Conservation (phyloP, 2,329 filamentous ascomycete species). For the Neonectria sp. region DNA sequence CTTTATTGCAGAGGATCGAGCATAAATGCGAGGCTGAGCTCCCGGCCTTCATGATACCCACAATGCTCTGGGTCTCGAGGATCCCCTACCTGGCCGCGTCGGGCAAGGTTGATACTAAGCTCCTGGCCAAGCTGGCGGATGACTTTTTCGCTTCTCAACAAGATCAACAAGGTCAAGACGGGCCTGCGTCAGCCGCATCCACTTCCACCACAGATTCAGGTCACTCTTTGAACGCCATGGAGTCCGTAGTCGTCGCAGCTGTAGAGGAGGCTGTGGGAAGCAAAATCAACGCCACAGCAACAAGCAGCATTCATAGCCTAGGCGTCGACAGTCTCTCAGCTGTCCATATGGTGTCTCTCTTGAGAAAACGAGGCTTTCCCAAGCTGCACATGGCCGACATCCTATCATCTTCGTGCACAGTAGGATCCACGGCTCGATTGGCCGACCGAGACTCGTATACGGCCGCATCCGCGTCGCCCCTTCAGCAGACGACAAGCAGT, state of each 20-base stretch:
- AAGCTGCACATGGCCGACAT: slow-evolving; percentile 20
- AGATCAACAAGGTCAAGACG: not conserved
- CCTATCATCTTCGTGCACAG: not conserved
- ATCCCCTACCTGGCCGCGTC: slow-evolving; percentile 39
- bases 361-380: slow-evolving; percentile 32
- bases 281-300: not conserved
- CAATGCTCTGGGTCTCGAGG: slow-evolving; percentile 38
- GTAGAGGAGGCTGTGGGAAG: not conserved
- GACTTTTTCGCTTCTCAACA: slow-evolving; percentile 20
- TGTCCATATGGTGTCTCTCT: slow-evolving; percentile 36
- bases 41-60: slow-evolving; percentile 43
- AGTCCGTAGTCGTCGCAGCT: not conserved
- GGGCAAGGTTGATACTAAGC: slow-evolving; percentile 39
- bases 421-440: not conserved
- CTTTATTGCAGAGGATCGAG: not conserved
- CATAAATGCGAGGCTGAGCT: slow-evolving; percentile 27
- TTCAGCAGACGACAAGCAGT: not conserved
- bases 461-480: too few relatives aligned
- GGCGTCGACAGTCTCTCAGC: slow-evolving; percentile 41
- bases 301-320: slow-evolving; percentile 30
- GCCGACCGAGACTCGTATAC: not conserved
- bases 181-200: not conserved
- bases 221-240: not conserved
- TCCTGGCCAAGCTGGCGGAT: slow-evolving; percentile 23
- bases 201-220: not conserved